Percentiles rank a stretch among this genome's conserved stretches.
Conservation (phyloP, 306 rosid genomes). For the Hylodesmum podocarpum region DNA sequence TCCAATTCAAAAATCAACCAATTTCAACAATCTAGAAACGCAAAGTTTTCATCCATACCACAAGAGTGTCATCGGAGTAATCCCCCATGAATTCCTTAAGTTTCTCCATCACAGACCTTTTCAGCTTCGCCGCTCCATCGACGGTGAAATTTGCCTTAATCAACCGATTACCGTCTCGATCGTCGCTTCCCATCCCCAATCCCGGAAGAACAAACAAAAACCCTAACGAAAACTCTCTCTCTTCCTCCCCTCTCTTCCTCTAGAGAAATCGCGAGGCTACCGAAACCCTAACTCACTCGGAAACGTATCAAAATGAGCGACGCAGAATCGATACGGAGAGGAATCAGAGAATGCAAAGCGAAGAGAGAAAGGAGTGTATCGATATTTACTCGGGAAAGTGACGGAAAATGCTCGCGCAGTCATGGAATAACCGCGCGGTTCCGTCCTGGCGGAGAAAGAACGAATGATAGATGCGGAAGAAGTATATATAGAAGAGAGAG, state of each 20-base stretch:
- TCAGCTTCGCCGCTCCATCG: conserved; percentile 59
- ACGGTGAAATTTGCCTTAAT: conserved; percentile 59
- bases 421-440: conserved; percentile 16
- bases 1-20: conserved; percentile 9
- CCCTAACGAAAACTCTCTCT: conserved; percentile 43
- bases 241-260: not conserved
- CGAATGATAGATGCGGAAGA: not conserved
- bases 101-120: conserved; percentile 69
- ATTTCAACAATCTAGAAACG: conserved; percentile 12
- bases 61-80: conserved; percentile 92
- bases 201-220: conserved; percentile 21
- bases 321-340: conserved; percentile 1
- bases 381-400: conserved; percentile 5
- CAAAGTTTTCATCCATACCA: conserved; percentile 51
- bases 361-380: not conserved
- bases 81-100: conserved; percentile 97
- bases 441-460: not conserved
- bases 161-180: conserved; percentile 61
- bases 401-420: conserved; percentile 10
- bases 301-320: not conserved
- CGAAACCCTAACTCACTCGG: conserved; percentile 48
- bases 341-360: not conserved
- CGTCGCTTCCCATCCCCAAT: conserved; percentile 73
- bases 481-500: not conserved
- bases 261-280: conserved; percentile 28